phyloP scores from a whole-genome alignment of 768 basidiomycete genomes.

The Trametes maxima region DNA sequence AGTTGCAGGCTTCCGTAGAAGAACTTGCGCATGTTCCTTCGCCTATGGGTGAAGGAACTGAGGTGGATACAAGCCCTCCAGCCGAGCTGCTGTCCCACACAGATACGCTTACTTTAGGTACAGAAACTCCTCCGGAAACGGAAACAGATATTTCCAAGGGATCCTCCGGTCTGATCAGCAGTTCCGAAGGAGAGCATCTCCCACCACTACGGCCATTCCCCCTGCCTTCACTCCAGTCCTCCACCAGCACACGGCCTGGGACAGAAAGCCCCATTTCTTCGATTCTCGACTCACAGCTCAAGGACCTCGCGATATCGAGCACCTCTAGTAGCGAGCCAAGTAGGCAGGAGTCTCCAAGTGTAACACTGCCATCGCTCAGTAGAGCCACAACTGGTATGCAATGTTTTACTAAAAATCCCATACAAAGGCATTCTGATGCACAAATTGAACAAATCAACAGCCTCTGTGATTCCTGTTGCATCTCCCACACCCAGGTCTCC shows the following conservation, averaged over 20 bases:
- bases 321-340: not conserved
- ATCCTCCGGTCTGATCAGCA: not conserved
- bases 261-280: constrained; percentile 18
- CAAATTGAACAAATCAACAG: not conserved
- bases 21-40: too few species aligned
- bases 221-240: not conserved
- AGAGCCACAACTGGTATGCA: not conserved
- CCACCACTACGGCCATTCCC: not conserved
- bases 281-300: constrained; percentile 2
- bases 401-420: not conserved
- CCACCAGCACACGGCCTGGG: not conserved
- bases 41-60: too few species aligned
- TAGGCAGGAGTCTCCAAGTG: not conserved
- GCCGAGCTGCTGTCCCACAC: too few species aligned
- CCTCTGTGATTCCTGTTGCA: not conserved
- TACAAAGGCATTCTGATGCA: not conserved
- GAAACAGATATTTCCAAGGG: too few species aligned
- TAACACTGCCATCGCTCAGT: not conserved
- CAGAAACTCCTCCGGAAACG: too few species aligned
- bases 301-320: constrained; percentile 7
- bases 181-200: not conserved
- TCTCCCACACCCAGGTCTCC: not conserved
- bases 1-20: too few species aligned
- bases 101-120: too few species aligned
- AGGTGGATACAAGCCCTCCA: too few species aligned